phyloP scores from a whole-genome alignment of 306 rosid genomes.

The Canavalia ensiformis region DNA sequence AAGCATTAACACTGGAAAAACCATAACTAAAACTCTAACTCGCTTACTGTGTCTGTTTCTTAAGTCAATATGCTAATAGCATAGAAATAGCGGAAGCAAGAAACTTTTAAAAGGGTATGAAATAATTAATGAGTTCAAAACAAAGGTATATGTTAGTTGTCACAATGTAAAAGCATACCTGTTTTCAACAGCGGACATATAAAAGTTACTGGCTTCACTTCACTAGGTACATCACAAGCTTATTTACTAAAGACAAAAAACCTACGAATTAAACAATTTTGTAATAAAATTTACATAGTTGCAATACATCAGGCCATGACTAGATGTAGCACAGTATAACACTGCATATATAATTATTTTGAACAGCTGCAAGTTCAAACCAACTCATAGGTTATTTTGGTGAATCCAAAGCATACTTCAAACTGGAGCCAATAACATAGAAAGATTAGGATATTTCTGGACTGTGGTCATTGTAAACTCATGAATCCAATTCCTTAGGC shows the following conservation, averaged over 20 bases:
- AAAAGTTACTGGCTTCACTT: conserved; percentile 45
- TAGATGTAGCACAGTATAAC: conserved; percentile 39
- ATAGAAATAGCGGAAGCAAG: conserved; percentile 28
- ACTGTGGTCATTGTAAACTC: conserved; percentile 24
- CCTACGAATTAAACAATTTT: conserved; percentile 32
- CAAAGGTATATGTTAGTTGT: neutral
- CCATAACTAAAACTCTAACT: neutral
- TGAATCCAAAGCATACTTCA: conserved; percentile 2
- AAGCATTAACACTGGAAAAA: neutral
- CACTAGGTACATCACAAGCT: conserved; percentile 44
- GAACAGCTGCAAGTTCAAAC: conserved; percentile 35
- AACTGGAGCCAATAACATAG: conserved; percentile 14
- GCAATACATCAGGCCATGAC: conserved; percentile 28
- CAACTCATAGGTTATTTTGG: conserved; percentile 38
- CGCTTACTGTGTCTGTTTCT: neutral
- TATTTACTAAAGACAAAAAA: conserved; percentile 43
- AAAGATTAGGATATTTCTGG: conserved; percentile 21
- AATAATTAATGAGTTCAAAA: conserved; percentile 8
- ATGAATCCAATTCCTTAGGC: neutral
- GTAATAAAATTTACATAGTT: conserved; percentile 12
- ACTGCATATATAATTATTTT: conserved; percentile 22
- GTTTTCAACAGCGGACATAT: conserved; percentile 37
- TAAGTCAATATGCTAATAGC: conserved; percentile 3
- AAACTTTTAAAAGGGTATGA: neutral
- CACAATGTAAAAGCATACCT: conserved; percentile 42